Percentiles rank a stretch among this genome's conserved stretches.
Conservation (phyloP, 2,329 filamentous ascomycete genomes). For the Botryotinia calthae region DNA sequence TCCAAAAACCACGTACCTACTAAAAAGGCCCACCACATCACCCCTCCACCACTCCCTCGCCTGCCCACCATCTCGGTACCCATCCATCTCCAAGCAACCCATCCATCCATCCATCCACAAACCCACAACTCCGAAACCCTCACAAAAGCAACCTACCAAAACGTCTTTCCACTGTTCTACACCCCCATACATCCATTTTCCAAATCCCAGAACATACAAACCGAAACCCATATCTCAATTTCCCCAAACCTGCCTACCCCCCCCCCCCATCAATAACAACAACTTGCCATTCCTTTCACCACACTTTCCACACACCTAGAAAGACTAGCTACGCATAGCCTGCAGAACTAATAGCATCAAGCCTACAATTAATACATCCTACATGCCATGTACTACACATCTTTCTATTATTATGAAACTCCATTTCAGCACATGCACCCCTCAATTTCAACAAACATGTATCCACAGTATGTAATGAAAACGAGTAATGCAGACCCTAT, state of each 20-base stretch:
- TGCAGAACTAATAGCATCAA: not conserved
- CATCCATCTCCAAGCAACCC: too few species aligned
- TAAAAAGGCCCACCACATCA: not conserved
- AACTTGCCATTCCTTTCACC: not conserved
- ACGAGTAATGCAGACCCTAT: not conserved
- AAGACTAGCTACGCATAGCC: too few species aligned
- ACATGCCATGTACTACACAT: not conserved
- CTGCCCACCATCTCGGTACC: too few species aligned
- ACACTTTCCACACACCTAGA: not conserved
- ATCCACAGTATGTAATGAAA: not conserved
- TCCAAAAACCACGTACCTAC: not conserved
- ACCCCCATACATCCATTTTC: too few species aligned
- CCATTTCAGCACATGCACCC: not conserved
- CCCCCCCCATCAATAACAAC: too few species aligned
- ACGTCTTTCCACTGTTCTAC: too few species aligned
- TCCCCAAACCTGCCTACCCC: too few species aligned
- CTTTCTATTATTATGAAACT: not conserved
- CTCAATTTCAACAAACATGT: not conserved
- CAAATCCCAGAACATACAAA: too few species aligned
- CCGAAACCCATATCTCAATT: too few species aligned
- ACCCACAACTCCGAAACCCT: not conserved
- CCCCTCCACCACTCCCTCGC: not conserved
- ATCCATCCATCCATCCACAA: not conserved
- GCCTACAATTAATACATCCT: not conserved
- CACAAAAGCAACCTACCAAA: not conserved